Base-by-base conservation (phyloP, 371 early-diverging fungal genomes). In the Mortierella sp. region DNA sequence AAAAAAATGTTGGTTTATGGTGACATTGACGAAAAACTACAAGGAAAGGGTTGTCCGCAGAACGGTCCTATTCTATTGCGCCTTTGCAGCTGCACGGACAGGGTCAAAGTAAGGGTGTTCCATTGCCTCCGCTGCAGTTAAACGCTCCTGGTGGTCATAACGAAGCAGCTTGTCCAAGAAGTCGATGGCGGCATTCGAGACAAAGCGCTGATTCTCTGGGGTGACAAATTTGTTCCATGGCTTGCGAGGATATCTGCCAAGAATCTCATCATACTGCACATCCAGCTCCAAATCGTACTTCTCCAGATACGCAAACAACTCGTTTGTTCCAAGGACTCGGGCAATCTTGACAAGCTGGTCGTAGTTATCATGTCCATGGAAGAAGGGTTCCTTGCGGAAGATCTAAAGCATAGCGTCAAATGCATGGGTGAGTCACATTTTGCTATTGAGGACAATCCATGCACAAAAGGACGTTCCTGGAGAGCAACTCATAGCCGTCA, bases 321-420 rank as follows among this genome's bases (percentile, higher is more conserved):
- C 95, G 48, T 96, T 94, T 10, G 95, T 97, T 43, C 99, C 99
- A 43, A 99, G 86, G 8, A 95, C 91, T 78, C 94, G 94, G 44
- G 98, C 96, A 79, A 99, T 99, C 83, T 95, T 96, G 44, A 97
- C 95, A 56, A 99, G 88, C 81, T 99, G 99, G 78, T 99, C 99
- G 73, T 93, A 92, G 82, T 99, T 99, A 81, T 98, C 98, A 54
- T 92, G 91, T 28, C 99, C 99, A 72, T 97, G 96, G 91, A 99
- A 99, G 81, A 99, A 98, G 0, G 99, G 99, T 60, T 97, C 97
- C 82, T 95, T 96, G 63, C 95, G 93, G 91, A 98, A 98, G 28
- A 99, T 96, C 94, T 95, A 59, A 19, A 27, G 21, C 7, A 3
- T 7, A 24, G 27, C 7, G 8, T 12, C 19, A n/a, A 52, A 37